Percentiles rank a stretch among this genome's conserved stretches.
Conservation (phyloP, 2,329 filamentous ascomycete species). For the Aspergillus floridensis region DNA sequence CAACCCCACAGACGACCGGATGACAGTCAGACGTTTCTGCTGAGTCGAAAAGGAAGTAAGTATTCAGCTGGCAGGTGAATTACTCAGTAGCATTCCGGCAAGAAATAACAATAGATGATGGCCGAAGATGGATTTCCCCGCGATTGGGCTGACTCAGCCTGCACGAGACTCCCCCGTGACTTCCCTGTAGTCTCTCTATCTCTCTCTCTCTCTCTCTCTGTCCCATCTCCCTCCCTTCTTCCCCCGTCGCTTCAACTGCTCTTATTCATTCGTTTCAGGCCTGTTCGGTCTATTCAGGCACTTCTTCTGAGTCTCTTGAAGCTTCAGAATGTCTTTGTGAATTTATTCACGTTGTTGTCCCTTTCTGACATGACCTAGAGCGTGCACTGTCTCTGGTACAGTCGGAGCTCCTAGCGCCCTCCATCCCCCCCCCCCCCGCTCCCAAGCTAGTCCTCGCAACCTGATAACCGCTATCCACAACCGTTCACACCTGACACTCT, state of each 20-base stretch:
- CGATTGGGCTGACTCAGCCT: constrained; percentile 19
- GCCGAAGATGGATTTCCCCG: constrained; percentile 7
- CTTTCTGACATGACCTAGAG: constrained; percentile 47
- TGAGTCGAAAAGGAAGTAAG: background rate
- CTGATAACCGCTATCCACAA: background rate
- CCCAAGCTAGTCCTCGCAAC: background rate
- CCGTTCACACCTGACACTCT: background rate
- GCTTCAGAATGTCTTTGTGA: constrained; percentile 23
- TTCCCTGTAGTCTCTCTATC: background rate
- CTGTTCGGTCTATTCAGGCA: background rate
- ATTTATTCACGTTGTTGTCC: constrained; percentile 21
- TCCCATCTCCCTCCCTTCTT: background rate
- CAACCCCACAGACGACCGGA: background rate
- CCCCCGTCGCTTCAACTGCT: background rate
- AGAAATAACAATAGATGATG: background rate
- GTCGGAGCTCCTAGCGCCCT: constrained; percentile 21
- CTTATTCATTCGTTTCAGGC: constrained; percentile 8
- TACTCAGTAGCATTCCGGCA: constrained; percentile 12
- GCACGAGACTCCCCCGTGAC: constrained; percentile 10
- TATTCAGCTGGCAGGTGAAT: background rate
- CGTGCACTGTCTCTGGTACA: constrained; percentile 46
- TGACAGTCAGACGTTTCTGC: background rate
- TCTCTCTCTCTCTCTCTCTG: background rate
- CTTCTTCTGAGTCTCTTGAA: background rate
- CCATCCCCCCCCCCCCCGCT: constrained; percentile 5